Evolutionary conservation across 352 stramenopile genomes (phyloP).

Genomic region (Phytophthora tentaculata): DNA sequence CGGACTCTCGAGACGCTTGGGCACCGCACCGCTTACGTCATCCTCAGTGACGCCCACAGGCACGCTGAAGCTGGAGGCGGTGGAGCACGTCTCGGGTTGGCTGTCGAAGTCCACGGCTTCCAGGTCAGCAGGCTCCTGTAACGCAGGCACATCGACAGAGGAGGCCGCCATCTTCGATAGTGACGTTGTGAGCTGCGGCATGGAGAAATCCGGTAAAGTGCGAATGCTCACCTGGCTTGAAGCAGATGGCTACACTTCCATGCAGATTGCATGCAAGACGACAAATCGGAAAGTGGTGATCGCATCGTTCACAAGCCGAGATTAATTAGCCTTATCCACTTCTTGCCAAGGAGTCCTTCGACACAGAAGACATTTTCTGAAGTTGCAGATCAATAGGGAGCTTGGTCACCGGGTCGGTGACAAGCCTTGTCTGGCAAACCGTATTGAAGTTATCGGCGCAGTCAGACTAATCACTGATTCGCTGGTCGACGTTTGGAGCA

Average conservation of each 20-base stretch:
- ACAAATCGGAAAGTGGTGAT: too few species aligned
- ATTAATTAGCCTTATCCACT: too few species aligned
- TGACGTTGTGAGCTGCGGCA: constrained; percentile 27
- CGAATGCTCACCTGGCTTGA: constrained; percentile 8
- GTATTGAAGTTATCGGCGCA: neutral
- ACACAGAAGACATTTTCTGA: too few species aligned
- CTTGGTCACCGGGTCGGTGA: neutral
- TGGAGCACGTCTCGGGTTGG: constrained; percentile 33
- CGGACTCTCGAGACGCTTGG: constrained; percentile 30
- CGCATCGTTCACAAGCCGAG: too few species aligned
- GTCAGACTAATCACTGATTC: neutral
- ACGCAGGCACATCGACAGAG: constrained; percentile 8
- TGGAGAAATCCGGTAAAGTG: constrained; percentile 5
- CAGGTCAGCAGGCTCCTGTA: constrained; percentile 37
- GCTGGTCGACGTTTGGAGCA: neutral
- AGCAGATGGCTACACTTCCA: constrained; percentile 3
- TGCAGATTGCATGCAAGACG: too few species aligned
- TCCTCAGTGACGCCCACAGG: neutral
- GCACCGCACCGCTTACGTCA: constrained; percentile 1
- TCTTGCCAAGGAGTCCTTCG: too few species aligned
- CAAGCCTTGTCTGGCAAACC: neutral
- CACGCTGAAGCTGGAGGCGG: constrained; percentile 37
- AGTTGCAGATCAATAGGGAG: too few species aligned
- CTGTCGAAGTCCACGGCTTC: constrained; percentile 39
- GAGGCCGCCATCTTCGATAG: constrained; percentile 19